A percentile compares a stretch with the other conserved stretches of the same genome.
Evolutionary conservation across 768 basidiomycete genomes (phyloP).

Genomic region (Dacryopinax spathularia): DNA sequence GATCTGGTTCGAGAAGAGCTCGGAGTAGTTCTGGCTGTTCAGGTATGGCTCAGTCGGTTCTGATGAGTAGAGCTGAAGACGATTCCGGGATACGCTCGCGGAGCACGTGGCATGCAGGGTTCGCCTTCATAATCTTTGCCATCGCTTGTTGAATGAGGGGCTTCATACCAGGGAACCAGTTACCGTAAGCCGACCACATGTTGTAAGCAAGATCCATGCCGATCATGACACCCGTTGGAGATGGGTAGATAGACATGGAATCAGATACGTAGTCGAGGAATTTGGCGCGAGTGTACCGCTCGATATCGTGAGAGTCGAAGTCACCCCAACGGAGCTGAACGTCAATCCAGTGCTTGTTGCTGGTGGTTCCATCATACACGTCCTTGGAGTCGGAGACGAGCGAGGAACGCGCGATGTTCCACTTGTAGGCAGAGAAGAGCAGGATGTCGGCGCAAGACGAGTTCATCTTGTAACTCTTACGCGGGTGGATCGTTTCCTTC

Average conservation of each 20-base stretch:
- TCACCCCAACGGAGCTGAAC: conserved; percentile 94
- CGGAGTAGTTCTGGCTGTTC: conserved; percentile 95
- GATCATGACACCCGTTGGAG: conserved; percentile 96
- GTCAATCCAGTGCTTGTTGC: conserved; percentile 97
- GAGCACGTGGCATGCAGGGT: conserved; percentile 91
- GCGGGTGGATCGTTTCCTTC: conserved; percentile 98
- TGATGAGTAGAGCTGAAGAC: conserved; percentile 93
- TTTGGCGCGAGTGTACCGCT: conserved; percentile 95
- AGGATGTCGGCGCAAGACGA: conserved; percentile 96
- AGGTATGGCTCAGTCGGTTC: conserved; percentile 98
- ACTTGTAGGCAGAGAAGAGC: conserved; percentile 92
- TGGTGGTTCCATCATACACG: conserved; percentile 91
- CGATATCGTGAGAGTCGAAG: conserved; percentile 97
- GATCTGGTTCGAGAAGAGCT: conserved; percentile 95
- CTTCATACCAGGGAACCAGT: conserved; percentile 99
- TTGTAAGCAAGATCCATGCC: conserved; percentile 98
- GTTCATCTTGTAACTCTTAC: conserved; percentile 99
- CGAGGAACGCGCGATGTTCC: conserved; percentile 95
- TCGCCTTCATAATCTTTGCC: conserved; percentile 99
- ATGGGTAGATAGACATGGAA: conserved; percentile 98
- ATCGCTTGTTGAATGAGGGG: conserved; percentile 96
- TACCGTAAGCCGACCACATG: conserved; percentile 95
- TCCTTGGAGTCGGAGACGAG: conserved; percentile 93
- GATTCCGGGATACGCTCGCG: conserved; percentile 98
- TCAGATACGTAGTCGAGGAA: conserved; percentile 97